Percentiles rank a stretch among this genome's conserved stretches.
phyloP scores from a whole-genome alignment of 2,329 filamentous ascomycete species.

The Fusarium tupiense region DNA sequence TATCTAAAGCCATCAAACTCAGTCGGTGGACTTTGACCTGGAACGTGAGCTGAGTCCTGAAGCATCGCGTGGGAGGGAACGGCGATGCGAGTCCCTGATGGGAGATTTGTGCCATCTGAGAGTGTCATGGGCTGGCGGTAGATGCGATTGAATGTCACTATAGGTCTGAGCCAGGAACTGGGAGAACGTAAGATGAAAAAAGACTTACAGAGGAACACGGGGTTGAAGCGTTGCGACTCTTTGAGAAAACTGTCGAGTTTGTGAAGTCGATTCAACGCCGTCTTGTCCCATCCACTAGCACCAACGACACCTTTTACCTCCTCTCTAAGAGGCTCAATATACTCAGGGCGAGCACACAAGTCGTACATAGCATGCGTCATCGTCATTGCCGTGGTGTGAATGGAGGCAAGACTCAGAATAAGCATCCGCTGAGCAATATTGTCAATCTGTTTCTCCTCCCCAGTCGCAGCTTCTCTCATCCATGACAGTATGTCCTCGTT shows the following conservation, averaged over 20 bases:
- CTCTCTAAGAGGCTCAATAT: background rate
- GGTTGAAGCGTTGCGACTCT: background rate
- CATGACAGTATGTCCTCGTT: background rate
- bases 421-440: background rate
- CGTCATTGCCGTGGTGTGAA: background rate
- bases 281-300: background rate
- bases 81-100: background rate
- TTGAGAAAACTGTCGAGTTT: background rate
- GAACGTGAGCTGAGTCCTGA: background rate
- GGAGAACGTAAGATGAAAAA: fast-evolving
- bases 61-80: background rate
- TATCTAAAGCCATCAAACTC: background rate
- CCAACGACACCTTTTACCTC: background rate
- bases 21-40: background rate
- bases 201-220: background rate
- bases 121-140: background rate
- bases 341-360: background rate
- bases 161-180: fast-evolving
- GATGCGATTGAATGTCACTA: background rate
- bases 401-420: background rate
- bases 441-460: background rate
- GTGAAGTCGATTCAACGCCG: background rate
- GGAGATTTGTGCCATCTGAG: background rate
- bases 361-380: background rate
- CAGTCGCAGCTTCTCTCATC: background rate